Percentiles rank a stretch among this genome's conserved stretches.
Conservation (phyloP, 768 basidiomycete genomes). For the Hebeloma cylindrosporum region DNA sequence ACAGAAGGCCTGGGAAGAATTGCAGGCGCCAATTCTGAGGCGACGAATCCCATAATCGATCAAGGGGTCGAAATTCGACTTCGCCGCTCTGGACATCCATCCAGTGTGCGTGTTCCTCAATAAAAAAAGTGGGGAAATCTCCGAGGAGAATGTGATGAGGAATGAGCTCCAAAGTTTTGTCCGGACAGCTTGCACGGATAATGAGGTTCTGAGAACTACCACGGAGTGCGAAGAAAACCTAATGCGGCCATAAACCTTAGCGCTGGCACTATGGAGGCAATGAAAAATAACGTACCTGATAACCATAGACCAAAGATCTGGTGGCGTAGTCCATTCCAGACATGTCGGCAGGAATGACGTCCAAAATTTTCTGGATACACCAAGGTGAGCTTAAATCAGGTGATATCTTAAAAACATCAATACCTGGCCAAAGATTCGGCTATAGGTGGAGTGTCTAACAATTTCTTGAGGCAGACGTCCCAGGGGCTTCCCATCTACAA, state of each 20-base stretch:
- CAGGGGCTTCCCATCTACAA: constrained; percentile 41
- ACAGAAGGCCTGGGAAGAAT: constrained; percentile 13
- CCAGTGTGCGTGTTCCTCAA: constrained; percentile 35
- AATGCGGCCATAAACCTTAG: too few species aligned
- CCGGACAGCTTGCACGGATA: constrained; percentile 26
- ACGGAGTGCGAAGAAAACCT: constrained; percentile 33
- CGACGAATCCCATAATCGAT: constrained; percentile 27
- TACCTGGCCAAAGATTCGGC: constrained; percentile 37
- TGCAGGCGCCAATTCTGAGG: constrained; percentile 31
- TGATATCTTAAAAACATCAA: neutral
- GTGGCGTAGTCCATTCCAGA: constrained; percentile 35
- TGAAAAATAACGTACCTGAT: constrained; percentile 10
- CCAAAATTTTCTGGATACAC: constrained; percentile 27
- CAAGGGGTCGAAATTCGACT: constrained; percentile 34
- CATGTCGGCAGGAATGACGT: constrained; percentile 34
- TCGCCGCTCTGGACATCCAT: constrained; percentile 23
- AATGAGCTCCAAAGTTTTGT: constrained; percentile 32
- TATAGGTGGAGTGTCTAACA: constrained; percentile 31
- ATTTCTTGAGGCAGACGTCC: constrained; percentile 38
- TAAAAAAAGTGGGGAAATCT: constrained; percentile 32
- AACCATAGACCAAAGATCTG: constrained; percentile 18
- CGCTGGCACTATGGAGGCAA: neutral
- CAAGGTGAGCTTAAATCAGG: neutral
- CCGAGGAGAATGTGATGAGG: constrained; percentile 25
- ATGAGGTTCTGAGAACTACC: constrained; percentile 25